Evolutionary conservation across 495 filamentous ascomycete genomes (phyloP).

Genomic region (Beverwykella pulmonaria): DNA sequence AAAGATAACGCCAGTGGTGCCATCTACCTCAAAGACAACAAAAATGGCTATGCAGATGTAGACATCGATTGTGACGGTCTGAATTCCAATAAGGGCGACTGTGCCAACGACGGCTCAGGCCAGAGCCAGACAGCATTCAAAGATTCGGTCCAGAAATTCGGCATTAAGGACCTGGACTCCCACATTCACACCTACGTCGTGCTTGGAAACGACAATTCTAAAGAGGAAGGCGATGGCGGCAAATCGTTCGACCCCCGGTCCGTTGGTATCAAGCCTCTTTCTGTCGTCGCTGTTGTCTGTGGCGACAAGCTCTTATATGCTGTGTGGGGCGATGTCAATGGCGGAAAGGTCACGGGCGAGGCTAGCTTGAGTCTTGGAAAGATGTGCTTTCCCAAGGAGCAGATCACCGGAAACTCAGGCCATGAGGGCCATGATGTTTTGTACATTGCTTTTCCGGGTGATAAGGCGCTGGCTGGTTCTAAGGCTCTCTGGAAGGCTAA

Average conservation of each 20-base stretch:
- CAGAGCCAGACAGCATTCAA: slow-evolving; percentile 61
- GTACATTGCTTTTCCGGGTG: slow-evolving; percentile 36
- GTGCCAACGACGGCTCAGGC: slow-evolving; percentile 48
- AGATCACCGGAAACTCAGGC: slow-evolving; percentile 27
- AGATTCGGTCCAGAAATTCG: slow-evolving; percentile 49
- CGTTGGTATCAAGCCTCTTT: slow-evolving; percentile 60
- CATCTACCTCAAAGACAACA: slow-evolving; percentile 33
- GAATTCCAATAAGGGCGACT: slow-evolving; percentile 54
- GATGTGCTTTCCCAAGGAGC: slow-evolving; percentile 53
- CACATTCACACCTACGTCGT: slow-evolving; percentile 68
- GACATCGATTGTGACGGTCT: slow-evolving; percentile 70
- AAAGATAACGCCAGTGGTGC: slow-evolving; percentile 25
- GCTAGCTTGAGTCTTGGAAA: slow-evolving; percentile 60
- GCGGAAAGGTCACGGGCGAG: slow-evolving; percentile 57
- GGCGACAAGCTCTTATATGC: slow-evolving; percentile 60
- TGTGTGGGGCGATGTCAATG: slow-evolving; percentile 70
- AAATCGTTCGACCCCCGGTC: slow-evolving; percentile 55
- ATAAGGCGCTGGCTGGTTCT: slow-evolving; percentile 13
- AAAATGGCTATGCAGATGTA: slow-evolving; percentile 61
- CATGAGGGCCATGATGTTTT: slow-evolving; percentile 31
- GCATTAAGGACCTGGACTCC: slow-evolving; percentile 61
- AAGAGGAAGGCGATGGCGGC: slow-evolving; percentile 31
- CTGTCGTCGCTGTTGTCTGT: slow-evolving; percentile 67
- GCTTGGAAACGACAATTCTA: slow-evolving; percentile 59
- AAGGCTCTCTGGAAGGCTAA: slow-evolving; percentile 19